Conservation (phyloP, 1,139 yeast species). For the Nakaseomyces kungkrabaensis region DNA sequence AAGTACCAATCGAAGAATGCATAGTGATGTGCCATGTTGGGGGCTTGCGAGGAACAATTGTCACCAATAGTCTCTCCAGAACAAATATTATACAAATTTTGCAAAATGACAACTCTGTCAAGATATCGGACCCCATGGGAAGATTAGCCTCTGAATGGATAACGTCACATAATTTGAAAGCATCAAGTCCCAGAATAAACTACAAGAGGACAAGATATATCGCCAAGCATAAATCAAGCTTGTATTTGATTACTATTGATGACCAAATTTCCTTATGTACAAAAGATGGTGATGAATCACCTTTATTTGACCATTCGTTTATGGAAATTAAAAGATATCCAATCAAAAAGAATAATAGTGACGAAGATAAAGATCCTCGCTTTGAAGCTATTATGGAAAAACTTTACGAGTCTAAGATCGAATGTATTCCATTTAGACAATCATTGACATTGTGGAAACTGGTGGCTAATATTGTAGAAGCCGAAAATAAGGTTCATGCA, state of each 20-base stretch:
- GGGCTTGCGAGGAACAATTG: slow-evolving; percentile 26
- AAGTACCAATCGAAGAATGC: slow-evolving; percentile 10
- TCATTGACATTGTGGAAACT: slow-evolving; percentile 25
- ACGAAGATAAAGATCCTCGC: slow-evolving; percentile 25
- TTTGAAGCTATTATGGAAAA: slow-evolving; percentile 29
- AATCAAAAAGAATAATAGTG: slow-evolving; percentile 22
- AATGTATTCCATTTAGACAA: slow-evolving; percentile 28
- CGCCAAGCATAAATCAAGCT: slow-evolving; percentile 9
- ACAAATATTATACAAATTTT: slow-evolving; percentile 2
- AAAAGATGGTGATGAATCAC: neutral
- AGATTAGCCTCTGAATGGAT: slow-evolving; percentile 45
- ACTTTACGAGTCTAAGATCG: slow-evolving; percentile 20
- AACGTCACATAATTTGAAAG: slow-evolving; percentile 36
- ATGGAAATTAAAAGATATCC: slow-evolving; percentile 22
- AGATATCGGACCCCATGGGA: slow-evolving; percentile 33
- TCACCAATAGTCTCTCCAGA: slow-evolving; percentile 15
- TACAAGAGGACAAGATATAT: slow-evolving; percentile 44
- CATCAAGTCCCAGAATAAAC: slow-evolving; percentile 34
- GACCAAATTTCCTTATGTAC: slow-evolving; percentile 8
- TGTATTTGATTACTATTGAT: slow-evolving; percentile 20
- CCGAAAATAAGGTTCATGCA: slow-evolving; percentile 28
- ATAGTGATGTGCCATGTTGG: slow-evolving; percentile 28
- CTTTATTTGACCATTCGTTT: neutral
- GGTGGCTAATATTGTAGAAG: slow-evolving; percentile 26
- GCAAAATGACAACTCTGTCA: slow-evolving; percentile 16